Evolutionary conservation across 352 stramenopile genomes (phyloP).

Genomic region (Pythium myriotylum): DNA sequence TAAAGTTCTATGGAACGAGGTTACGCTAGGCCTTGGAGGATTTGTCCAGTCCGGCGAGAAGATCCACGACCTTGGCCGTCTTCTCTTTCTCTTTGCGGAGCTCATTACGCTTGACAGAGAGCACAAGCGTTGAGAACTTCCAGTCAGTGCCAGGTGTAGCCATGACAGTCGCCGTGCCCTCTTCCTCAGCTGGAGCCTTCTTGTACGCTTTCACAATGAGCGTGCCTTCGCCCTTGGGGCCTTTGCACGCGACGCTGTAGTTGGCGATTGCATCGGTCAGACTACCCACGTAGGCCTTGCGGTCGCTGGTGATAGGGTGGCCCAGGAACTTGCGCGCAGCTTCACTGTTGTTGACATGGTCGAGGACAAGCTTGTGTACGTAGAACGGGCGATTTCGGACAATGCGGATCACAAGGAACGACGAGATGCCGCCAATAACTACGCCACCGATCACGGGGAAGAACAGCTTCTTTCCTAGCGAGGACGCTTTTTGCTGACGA

Average conservation of each 20-base stretch:
- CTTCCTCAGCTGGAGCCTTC: conserved; percentile 30
- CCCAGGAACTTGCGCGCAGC: conserved; percentile 57
- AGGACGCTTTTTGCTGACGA: conserved; percentile 60
- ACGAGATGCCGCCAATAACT: conserved; percentile 62
- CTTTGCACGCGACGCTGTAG: conserved; percentile 69
- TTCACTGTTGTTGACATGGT: conserved; percentile 78
- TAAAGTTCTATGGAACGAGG: neutral
- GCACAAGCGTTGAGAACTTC: conserved; percentile 77
- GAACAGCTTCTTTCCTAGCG: conserved; percentile 72
- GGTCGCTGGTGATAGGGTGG: conserved; percentile 73
- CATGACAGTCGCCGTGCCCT: conserved; percentile 31
- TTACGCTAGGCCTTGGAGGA: conserved; percentile 1
- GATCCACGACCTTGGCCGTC: conserved; percentile 67
- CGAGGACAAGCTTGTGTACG: conserved; percentile 78
- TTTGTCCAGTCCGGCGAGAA: conserved; percentile 31
- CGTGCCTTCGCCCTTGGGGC: conserved; percentile 67
- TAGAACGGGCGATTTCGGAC: conserved; percentile 78
- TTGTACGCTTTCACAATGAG: conserved; percentile 81
- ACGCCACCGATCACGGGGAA: conserved; percentile 62
- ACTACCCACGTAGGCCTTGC: conserved; percentile 64
- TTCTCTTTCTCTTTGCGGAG: conserved; percentile 58
- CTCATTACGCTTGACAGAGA: conserved; percentile 61
- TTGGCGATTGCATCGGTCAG: conserved; percentile 64
- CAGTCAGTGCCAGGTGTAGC: conserved; percentile 65
- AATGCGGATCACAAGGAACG: conserved; percentile 77